Conservation (phyloP, 805 yeast species). For the Saccharomycopsis capsularis region DNA sequence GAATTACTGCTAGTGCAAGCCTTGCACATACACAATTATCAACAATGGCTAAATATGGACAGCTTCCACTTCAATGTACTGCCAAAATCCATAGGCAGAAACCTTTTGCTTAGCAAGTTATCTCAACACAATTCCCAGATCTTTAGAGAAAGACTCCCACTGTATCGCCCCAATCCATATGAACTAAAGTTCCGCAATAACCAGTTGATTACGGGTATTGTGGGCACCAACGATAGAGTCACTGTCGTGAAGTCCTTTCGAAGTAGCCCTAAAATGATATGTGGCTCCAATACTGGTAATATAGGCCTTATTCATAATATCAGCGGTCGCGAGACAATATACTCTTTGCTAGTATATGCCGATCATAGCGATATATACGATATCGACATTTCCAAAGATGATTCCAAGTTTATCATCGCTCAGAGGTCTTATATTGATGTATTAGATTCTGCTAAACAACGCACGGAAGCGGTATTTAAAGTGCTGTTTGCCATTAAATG, state of each 20-base stretch:
- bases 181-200: background rate
- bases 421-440: slow-evolving; percentile 2
- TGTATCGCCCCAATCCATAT: background rate
- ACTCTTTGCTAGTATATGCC: background rate
- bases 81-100: too few relatives aligned
- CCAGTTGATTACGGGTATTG: background rate
- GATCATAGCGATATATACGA: slow-evolving; percentile 1
- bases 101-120: background rate
- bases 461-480: background rate
- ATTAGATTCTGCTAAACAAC: background rate
- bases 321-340: background rate
- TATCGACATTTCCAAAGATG: slow-evolving; percentile 2
- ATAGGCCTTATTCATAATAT: background rate
- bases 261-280: background rate
- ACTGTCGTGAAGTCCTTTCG: background rate
- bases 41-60: too few relatives aligned
- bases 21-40: too few relatives aligned
- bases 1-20: too few relatives aligned
- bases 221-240: background rate
- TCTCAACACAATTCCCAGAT: background rate
- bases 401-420: background rate
- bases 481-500: slow-evolving; percentile 4
- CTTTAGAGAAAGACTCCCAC: background rate
- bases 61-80: too few relatives aligned
- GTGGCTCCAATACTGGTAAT: background rate